A percentile compares a stretch with the other conserved stretches of the same genome.
phyloP scores from a whole-genome alignment of 2,329 filamentous ascomycete species.

The Hymenoscyphus fraxineus region DNA sequence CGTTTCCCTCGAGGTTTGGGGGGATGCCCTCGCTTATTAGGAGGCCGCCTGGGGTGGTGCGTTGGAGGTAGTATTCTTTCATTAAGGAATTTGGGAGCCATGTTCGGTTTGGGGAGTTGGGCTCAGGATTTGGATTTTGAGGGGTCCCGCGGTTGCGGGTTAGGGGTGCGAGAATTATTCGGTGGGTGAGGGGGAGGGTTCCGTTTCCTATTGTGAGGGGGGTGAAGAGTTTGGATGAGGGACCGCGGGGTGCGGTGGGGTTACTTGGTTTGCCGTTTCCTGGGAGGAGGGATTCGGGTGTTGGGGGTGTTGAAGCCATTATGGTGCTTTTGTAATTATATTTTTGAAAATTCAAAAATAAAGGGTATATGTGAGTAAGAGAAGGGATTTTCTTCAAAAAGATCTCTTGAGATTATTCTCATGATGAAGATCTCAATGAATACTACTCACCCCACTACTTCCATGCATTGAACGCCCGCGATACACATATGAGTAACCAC shows the following conservation, averaged over 20 bases:
- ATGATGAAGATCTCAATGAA: too few relatives aligned
- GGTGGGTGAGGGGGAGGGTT: slow-evolving; percentile 43
- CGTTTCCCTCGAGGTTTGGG: slow-evolving; percentile 42
- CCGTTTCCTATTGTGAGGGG: slow-evolving; percentile 40
- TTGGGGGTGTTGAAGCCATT: slow-evolving; percentile 28
- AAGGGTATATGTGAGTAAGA: not conserved
- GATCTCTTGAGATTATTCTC: slow-evolving; percentile 2
- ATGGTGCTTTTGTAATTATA: not conserved
- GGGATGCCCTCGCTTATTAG: slow-evolving; percentile 53
- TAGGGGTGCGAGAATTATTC: slow-evolving; percentile 52
- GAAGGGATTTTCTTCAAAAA: not conserved
- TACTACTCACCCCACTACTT: not conserved
- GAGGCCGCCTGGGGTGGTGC: slow-evolving; percentile 48
- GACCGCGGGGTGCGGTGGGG: slow-evolving; percentile 15
- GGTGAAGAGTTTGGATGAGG: slow-evolving; percentile 37
- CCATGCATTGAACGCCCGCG: not conserved
- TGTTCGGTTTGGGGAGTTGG: slow-evolving; percentile 43
- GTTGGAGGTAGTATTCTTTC: slow-evolving; percentile 48
- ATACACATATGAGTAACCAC: not conserved
- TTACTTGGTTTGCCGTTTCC: slow-evolving; percentile 49
- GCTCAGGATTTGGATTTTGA: slow-evolving; percentile 40
- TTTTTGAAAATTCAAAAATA: not conserved
- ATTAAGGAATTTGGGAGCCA: slow-evolving; percentile 45
- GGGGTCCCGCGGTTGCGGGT: slow-evolving; percentile 49
- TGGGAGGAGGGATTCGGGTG: slow-evolving; percentile 44